Evolutionary conservation across 371 early-diverging fungal species (phyloP).

Genomic region (Fennellomyces sp.): DNA sequence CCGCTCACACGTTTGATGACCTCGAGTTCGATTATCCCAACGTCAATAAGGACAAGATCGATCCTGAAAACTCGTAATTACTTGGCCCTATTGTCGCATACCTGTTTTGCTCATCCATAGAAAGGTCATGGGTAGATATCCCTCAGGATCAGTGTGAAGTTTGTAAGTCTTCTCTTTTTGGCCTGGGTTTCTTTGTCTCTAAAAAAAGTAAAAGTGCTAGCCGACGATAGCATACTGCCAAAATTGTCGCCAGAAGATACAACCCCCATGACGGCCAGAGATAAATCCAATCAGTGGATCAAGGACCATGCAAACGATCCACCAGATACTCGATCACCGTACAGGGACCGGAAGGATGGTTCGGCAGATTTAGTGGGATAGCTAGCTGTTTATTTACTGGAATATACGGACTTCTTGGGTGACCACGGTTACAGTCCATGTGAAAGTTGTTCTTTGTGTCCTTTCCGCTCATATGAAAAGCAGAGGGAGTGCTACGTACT

Average conservation of each 20-base stretch:
- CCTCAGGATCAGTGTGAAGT: conserved; percentile 11
- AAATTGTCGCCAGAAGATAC: not conserved
- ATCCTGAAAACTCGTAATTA: conserved; percentile 9
- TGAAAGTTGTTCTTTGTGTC: too few relatives aligned
- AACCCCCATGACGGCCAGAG: not conserved
- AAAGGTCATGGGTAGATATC: conserved; percentile 5
- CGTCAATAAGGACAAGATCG: not conserved
- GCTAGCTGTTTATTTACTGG: too few relatives aligned
- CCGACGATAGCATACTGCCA: not conserved
- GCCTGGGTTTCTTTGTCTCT: not conserved
- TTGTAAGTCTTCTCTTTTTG: conserved; percentile 3
- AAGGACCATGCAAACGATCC: not conserved
- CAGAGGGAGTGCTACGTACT: too few relatives aligned
- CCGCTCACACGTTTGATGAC: conserved; percentile 3
- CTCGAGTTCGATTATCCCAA: conserved; percentile 9
- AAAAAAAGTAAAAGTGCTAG: conserved; percentile 2
- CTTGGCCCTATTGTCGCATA: not conserved
- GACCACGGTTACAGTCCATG: too few relatives aligned
- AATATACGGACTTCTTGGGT: too few relatives aligned
- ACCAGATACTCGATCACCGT: not conserved
- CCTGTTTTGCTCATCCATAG: not conserved
- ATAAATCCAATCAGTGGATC: conserved; percentile 2
- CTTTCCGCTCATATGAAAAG: too few relatives aligned
- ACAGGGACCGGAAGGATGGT: conserved; percentile 1
- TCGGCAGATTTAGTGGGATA: conserved; percentile 9